A percentile compares a stretch with the other conserved stretches of the same genome.
phyloP scores from a whole-genome alignment of 306 rosid genomes.

The Phaseolus lunatus region DNA sequence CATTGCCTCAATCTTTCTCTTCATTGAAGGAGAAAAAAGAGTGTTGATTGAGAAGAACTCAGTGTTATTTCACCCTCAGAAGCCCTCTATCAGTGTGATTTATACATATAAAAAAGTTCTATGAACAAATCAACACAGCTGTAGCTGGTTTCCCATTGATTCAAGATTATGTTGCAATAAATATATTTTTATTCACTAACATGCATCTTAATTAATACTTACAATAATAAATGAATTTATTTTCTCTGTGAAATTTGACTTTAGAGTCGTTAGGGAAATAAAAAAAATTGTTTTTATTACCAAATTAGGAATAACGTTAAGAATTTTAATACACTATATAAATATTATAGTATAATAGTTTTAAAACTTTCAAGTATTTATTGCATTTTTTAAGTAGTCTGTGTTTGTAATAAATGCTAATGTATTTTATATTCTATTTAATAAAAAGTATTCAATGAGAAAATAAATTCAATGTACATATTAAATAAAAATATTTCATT shows the following conservation, averaged over 20 bases:
- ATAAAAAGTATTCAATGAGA: background rate
- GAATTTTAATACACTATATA: background rate
- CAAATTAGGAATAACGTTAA: background rate
- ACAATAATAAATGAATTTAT: background rate
- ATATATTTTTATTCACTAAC: background rate
- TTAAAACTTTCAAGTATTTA: background rate
- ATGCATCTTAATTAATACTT: background rate
- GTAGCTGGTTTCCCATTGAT: background rate
- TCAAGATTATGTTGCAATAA: background rate
- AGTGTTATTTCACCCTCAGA: background rate
- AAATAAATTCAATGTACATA: background rate
- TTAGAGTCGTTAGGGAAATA: background rate
- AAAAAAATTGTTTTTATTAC: background rate
- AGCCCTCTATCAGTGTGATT: background rate
- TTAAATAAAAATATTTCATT: no score
- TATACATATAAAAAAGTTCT: background rate
- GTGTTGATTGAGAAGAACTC: background rate
- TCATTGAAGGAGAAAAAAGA: background rate
- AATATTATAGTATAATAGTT: background rate
- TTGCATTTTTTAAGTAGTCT: background rate
- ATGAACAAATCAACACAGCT: background rate
- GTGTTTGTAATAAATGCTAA: background rate
- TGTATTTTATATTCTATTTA: background rate
- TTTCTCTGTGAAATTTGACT: background rate
- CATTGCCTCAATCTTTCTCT: background rate